A percentile compares a stretch with the other conserved stretches of the same genome.
phyloP scores from a whole-genome alignment of 169 alveolate species.

The Plasmodium adleri region DNA sequence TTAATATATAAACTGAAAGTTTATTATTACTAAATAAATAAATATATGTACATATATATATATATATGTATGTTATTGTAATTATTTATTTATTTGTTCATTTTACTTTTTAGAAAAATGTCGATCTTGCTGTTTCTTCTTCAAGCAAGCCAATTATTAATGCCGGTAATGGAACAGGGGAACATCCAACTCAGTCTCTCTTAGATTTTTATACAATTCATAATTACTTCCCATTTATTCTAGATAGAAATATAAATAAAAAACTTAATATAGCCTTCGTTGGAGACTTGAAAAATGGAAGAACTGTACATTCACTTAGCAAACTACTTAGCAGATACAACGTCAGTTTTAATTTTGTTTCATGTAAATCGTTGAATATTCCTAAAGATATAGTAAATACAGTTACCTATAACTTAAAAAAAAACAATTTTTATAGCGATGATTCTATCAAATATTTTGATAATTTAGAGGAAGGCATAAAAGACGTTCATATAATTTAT shows the following conservation, averaged over 20 bases:
- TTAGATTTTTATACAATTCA: constrained; percentile 87
- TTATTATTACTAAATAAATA: background rate
- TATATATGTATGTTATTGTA: background rate
- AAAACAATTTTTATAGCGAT: constrained; percentile 41
- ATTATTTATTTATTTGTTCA: background rate
- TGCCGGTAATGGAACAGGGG: constrained; percentile 90
- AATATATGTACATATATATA: constrained; percentile 1
- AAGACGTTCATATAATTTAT: constrained; percentile 83
- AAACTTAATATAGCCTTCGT: constrained; percentile 81
- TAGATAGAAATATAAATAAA: constrained; percentile 50
- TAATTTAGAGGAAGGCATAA: constrained; percentile 66
- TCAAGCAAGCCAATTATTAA: constrained; percentile 86
- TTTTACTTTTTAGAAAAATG: constrained; percentile 35
- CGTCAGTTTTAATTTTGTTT: constrained; percentile 81
- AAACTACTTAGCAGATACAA: constrained; percentile 84
- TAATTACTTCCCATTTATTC: constrained; percentile 78
- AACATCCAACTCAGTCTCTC: constrained; percentile 91
- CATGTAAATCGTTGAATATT: constrained; percentile 83
- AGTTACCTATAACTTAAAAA: constrained; percentile 48
- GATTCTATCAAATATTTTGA: constrained; percentile 62
- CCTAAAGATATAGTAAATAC: constrained; percentile 78
- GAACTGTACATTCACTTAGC: constrained; percentile 89
- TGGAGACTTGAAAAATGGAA: constrained; percentile 89
- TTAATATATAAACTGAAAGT: background rate
- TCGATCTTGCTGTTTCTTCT: constrained; percentile 58